Evolutionary conservation across 2,329 filamentous ascomycete genomes (phyloP).

Genomic region (Ophiocordyceps camponoti-leonardi): DNA sequence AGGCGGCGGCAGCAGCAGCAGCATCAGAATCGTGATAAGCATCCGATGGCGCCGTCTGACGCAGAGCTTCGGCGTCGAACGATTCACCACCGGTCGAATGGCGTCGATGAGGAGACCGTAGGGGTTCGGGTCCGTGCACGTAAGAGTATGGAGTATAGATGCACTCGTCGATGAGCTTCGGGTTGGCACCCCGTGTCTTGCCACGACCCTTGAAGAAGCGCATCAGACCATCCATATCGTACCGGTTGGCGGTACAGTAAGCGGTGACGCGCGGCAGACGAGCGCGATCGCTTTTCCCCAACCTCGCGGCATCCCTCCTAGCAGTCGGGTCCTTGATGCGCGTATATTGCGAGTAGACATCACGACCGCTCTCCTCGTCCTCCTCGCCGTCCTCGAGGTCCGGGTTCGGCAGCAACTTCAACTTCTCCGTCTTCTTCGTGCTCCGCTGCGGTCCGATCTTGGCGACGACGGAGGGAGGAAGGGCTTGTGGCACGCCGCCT

Average conservation of each 20-base stretch:
- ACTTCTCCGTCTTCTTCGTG: constrained; percentile 88
- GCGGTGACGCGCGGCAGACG: constrained; percentile 81
- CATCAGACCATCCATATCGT: constrained; percentile 79
- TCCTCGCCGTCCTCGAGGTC: constrained; percentile 53
- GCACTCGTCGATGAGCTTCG: constrained; percentile 93
- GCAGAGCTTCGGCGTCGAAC: constrained; percentile 19
- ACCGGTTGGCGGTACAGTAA: constrained; percentile 87
- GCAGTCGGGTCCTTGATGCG: constrained; percentile 94
- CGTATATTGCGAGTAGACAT: constrained; percentile 96
- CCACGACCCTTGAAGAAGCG: constrained; percentile 75
- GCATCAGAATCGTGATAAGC: constrained; percentile 7
- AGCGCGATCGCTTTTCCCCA: constrained; percentile 86
- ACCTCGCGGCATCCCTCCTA: constrained; percentile 71
- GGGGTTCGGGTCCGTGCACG: constrained; percentile 16
- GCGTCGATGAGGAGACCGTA: constrained; percentile 42
- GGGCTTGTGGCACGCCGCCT: constrained; percentile 22
- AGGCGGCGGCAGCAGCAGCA: constrained; percentile 8
- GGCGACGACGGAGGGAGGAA: constrained; percentile 19
- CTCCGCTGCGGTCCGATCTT: constrained; percentile 93
- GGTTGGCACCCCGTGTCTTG: constrained; percentile 61
- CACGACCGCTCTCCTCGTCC: constrained; percentile 82
- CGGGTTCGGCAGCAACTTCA: constrained; percentile 90
- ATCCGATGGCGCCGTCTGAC: constrained; percentile 33
- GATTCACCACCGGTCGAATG: constrained; percentile 57
- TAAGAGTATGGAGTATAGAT: constrained; percentile 93